Conservation (phyloP, 371 early-diverging fungal species). For the Catenaria anguillulae region DNA sequence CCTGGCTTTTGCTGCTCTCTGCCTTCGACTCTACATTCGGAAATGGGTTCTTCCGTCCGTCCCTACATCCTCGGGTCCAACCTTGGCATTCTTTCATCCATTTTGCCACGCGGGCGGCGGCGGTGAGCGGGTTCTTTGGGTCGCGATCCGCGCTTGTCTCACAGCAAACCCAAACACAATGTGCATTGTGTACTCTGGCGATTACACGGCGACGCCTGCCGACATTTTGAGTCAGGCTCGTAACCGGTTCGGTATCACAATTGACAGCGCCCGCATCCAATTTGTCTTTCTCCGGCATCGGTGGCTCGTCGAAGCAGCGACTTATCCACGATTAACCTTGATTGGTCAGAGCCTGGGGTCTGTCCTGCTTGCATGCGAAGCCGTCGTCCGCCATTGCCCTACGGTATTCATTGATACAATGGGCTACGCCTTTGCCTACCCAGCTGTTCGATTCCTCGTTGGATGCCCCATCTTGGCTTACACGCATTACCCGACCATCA, state of each 20-base stretch:
- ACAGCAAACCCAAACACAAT: constrained; percentile 38
- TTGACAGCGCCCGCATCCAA: constrained; percentile 37
- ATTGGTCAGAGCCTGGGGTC: constrained; percentile 76
- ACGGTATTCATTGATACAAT: constrained; percentile 51
- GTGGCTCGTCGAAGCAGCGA: constrained; percentile 50
- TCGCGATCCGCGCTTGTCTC: constrained; percentile 59
- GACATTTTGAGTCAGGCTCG: constrained; percentile 45
- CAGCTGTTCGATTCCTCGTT: constrained; percentile 49
- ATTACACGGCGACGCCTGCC: constrained; percentile 30
- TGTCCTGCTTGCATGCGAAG: constrained; percentile 56
- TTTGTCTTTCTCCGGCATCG: constrained; percentile 48
- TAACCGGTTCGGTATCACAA: constrained; percentile 54
- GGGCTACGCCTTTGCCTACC: constrained; percentile 89
- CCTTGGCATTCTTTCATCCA: constrained; percentile 82
- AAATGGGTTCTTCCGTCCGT: too few species aligned
- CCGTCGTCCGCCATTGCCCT: constrained; percentile 12
- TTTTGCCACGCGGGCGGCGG: constrained; percentile 87
- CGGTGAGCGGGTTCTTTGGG: constrained; percentile 92
- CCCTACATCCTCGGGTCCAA: too few species aligned
- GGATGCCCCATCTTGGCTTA: constrained; percentile 60
- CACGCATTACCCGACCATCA: constrained; percentile 80
- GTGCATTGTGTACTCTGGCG: constrained; percentile 69
- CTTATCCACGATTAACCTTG: constrained; percentile 68
- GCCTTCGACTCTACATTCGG: too few species aligned
- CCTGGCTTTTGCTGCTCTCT: too few species aligned